Evolutionary conservation across 345 rosid species (phyloP), one percentile per base, ranked within the genome.

Genomic region (Diplotaxis tenuifolia): DNA sequence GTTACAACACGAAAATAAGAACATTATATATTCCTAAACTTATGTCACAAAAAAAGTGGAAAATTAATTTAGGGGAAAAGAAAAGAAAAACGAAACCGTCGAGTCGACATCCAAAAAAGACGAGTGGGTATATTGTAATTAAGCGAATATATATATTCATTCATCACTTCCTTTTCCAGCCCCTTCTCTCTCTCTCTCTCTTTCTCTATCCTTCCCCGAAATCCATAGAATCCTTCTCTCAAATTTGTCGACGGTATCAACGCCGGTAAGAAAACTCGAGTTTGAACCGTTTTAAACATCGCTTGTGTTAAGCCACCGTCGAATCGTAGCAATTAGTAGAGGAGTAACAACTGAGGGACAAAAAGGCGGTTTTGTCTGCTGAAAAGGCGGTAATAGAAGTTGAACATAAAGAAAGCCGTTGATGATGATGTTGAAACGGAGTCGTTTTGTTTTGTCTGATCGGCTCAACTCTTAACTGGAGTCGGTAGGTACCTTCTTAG

Each of bases 61-160:
- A 73, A 73, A 63, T 25, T 19, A 19, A 54, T 54, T 12, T 14
- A n/a, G n/a, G 5, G 7, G 2, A 52, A 19, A 21, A 15, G 6
- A 1, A 6, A 47, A 9, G 20, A 52, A 62, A 67, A 76, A 56
- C 60, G 75, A 76, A 76, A 70, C 79, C 75, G 79, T 76, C 75
- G 75, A 76, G 79, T 76, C 79, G 75, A 76, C 62, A 76, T 76
- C 71, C 23, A 62, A 64, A 70, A 25, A 64, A 76, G 79, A 64
- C 54, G 66, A 70, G 75, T 45, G 61, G 75, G 66, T 64, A 32
- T 31, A 32, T 19, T 62, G 79, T 70, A 76, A 75, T 38, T 62
- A 75, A 15, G 12, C 49, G 4, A n/a, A 68, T 38, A 75, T 42
- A 65, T 42, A 65, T 32, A 74, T 67, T 18, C 12, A 50, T 60